Base-by-base conservation (phyloP, 192 early-diverging fungal species). In the Chytriomyces hyalinus region DNA sequence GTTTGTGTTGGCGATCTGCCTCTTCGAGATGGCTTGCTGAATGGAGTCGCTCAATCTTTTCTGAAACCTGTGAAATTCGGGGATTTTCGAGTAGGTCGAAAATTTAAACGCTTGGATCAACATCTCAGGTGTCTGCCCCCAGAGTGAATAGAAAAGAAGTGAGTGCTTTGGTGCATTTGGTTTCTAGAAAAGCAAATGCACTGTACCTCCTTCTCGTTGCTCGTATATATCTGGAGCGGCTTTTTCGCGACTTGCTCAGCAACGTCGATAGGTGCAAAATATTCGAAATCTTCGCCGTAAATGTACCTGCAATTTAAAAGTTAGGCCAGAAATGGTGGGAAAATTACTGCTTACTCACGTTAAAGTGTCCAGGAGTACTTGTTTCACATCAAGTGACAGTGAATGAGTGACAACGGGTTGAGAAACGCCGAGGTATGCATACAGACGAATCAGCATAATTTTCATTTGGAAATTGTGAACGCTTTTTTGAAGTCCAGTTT, bases 291-390 rank as follows among this genome's bases (percentile, higher is more conserved):
- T 50, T 91, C 90, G 10, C 89, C 87, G 66, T 92, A 87, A 48
- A 91, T 87, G 75, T 91, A 92, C n/a, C 90, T 91, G 61, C 43
- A 61, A 5, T 5, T 71, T 1, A 11, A 5, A 28, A 60, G 10
- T 45, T 6, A 77, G 15, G 44, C 60, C 43, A 17, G 48, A 66
- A 44, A 59, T 53, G 15, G 43, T 9, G 24, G 60, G 9, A 43
- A 63, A 80, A 24, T 15, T 11, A 61, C 15, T 47, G 46, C 11
- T 11, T 36, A 7, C 24, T n/a, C 86, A 91, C 70, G 91, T 91
- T 65, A 97, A 81, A 0, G 97, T 95, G 78, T 98, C 97, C 68
- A 89, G 85, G 83, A 96, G 94, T n/a, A 97, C 87, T 78, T 96
- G 90, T 79, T 98, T 98, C 80, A 97, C 91, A 66, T 92, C 91